Percentiles rank a stretch among this genome's conserved stretches.
Conservation (phyloP, 23 red algal species). For the Gracilaria gracilis region DNA sequence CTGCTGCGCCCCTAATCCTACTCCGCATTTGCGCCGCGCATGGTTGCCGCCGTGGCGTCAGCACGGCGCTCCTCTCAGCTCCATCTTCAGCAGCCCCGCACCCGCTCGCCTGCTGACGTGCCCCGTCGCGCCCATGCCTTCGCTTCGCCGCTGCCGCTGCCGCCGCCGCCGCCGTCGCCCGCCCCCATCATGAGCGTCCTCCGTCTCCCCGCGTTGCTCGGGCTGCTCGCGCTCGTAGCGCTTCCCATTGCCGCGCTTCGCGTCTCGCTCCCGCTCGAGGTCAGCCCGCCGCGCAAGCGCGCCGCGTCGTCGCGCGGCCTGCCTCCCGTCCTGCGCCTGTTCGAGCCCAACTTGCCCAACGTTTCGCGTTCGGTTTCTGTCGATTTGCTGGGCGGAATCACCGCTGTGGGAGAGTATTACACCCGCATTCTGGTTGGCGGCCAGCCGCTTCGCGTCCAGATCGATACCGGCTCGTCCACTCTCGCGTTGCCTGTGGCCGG, state of each 20-base stretch:
- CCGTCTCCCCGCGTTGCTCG: not conserved
- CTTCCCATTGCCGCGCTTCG: not conserved
- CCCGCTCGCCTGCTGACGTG: not conserved
- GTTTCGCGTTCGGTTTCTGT: constrained; percentile 47
- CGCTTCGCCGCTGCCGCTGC: not conserved
- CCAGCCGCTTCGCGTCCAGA: constrained; percentile 87
- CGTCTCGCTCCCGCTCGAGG: constrained; percentile 5
- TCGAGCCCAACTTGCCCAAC: constrained; percentile 27
- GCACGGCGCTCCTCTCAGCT: too few species aligned
- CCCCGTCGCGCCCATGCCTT: not conserved
- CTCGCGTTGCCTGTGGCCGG: constrained; percentile 78
- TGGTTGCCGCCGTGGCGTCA: too few species aligned
- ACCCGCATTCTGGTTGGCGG: constrained; percentile 79
- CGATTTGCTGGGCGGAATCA: constrained; percentile 86
- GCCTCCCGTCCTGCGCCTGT: not conserved
- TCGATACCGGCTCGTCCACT: constrained; percentile 93
- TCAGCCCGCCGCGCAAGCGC: not conserved
- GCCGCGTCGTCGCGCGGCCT: constrained; percentile 1
- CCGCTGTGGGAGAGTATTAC: constrained; percentile 94
- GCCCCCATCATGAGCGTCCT: not conserved
- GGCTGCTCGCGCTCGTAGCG: constrained; percentile 5
- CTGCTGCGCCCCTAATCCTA: too few species aligned
- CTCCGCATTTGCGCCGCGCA: too few species aligned
- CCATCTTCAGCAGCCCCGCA: too few species aligned
- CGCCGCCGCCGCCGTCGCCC: not conserved